Base-by-base conservation (phyloP, 305 asterid genomes). In the Nicotiana rustica region DNA sequence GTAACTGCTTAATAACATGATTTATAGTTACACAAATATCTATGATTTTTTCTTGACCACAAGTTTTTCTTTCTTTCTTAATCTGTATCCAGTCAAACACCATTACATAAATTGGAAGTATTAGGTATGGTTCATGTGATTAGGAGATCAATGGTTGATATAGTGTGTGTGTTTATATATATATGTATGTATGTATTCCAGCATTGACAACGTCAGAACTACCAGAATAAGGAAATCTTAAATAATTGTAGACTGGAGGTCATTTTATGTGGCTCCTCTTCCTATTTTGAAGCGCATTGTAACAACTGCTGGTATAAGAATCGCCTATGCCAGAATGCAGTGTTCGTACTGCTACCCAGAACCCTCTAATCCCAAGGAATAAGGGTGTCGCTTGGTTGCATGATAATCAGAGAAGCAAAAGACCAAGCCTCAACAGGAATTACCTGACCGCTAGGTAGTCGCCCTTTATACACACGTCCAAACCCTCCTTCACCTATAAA, bases 401-500 rank as follows among this genome's bases (percentile, higher is more conserved):
- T 75, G 80, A 55, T 76, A 76, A 76, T 17, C 31, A 17, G 17
- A 55, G 31, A 76, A 55, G 10, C 9, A 55, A 31, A 76, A 29
- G n/a, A 14, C 5, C 57, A 69, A 41, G 59, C 66, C 31, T 67
- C 10, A 79, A 41, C 59, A 67, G 64, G 47, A 83, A 78, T 70
- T 87, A 95, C 99, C 98, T 93, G 98, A 25, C 98, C 96, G 77
- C 83, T 90, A 2, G 92, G 82, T 80, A 95, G 97, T 84, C 62
- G 87, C 77, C 98, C 99, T 87, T 85, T 93, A 88, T 95, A 92
- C 12, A 95, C 99, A 71, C 94, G 92, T 29, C 98, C 98, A 66
- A 96, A 93, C 31, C 99, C 98, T 79, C 99, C 99, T 85, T 96
- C 99, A 8, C 99, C 99, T 80, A 96, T 75, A 87, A 93, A 93